Evolutionary conservation across 1,284 basidiomycete genomes (phyloP).

Genomic region (Ceratobasidium sp.): DNA sequence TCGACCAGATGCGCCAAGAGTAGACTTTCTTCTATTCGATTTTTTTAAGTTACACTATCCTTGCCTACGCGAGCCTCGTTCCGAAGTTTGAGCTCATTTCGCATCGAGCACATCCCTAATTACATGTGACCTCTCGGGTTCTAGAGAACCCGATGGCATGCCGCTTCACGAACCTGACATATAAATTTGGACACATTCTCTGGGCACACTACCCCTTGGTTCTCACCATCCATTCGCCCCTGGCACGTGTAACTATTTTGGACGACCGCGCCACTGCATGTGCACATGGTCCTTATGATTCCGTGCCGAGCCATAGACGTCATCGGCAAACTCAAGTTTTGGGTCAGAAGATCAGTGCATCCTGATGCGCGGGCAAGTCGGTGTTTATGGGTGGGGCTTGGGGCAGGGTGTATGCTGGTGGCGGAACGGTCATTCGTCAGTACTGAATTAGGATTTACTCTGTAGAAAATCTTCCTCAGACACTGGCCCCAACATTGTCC

Average conservation of each 20-base stretch:
- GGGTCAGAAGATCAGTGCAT: background rate
- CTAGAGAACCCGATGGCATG: background rate
- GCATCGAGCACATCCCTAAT: background rate
- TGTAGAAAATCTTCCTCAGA: background rate
- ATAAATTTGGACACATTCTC: no score
- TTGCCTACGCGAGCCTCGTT: background rate
- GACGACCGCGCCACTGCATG: background rate
- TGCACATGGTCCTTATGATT: conserved; percentile 1
- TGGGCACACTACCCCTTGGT: no score
- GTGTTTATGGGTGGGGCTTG: background rate
- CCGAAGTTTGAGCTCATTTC: background rate
- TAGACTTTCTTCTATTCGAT: no score
- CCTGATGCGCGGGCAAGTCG: background rate
- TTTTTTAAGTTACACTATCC: no score
- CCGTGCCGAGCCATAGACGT: background rate
- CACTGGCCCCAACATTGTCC: conserved; percentile 20
- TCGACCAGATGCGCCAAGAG: no score
- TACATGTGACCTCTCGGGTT: background rate
- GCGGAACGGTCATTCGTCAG: background rate
- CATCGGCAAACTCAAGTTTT: background rate
- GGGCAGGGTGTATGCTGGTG: background rate
- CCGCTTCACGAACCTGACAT: background rate
- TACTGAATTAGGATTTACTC: background rate
- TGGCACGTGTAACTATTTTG: background rate
- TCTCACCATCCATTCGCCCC: background rate